A percentile compares a stretch with the other conserved stretches of the same genome.
Conservation (phyloP, 208 protist species). For the Crithidia acanthocephali region DNA sequence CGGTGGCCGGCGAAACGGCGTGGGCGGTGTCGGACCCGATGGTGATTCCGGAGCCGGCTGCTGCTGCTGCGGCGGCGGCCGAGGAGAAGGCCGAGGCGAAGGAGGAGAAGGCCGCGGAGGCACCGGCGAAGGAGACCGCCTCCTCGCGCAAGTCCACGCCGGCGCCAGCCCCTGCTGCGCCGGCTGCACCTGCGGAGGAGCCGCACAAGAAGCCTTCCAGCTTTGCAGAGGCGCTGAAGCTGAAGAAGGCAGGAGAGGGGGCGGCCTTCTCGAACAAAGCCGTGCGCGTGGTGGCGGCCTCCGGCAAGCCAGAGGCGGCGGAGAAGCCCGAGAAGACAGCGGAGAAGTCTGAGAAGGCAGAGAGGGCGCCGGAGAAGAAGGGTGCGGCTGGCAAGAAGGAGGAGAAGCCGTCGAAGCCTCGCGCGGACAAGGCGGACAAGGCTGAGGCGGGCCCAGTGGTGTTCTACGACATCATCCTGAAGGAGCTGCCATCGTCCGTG, state of each 20-base stretch:
- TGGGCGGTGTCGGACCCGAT: slow-evolving; percentile 1
- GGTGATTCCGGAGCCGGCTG: slow-evolving; percentile 20
- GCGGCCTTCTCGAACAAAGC: slow-evolving; percentile 27
- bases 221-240: slow-evolving; percentile 54
- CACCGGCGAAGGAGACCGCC: slow-evolving; percentile 1
- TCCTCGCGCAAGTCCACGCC: slow-evolving; percentile 16
- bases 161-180: background rate
- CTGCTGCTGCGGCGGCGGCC: background rate
- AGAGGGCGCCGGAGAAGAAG: background rate
- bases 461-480: slow-evolving; percentile 83
- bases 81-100: slow-evolving; percentile 1
- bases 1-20: background rate
- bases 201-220: slow-evolving; percentile 45
- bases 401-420: slow-evolving; percentile 5
- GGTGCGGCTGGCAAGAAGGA: slow-evolving; percentile 15
- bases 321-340: slow-evolving; percentile 32
- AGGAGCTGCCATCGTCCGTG: slow-evolving; percentile 53
- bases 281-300: slow-evolving; percentile 25
- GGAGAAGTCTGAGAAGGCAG: slow-evolving; percentile 8
- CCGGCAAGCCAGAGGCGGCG: slow-evolving; percentile 11
- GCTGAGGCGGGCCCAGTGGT: slow-evolving; percentile 34
- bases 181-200: slow-evolving; percentile 2
- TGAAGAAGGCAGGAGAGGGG: slow-evolving; percentile 30
- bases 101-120: background rate
- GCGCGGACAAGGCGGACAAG: background rate